Percentiles rank a stretch among this genome's conserved stretches.
Evolutionary conservation across 2,329 filamentous ascomycete genomes (phyloP).

Genomic region (Arthrobotrys megalospora): DNA sequence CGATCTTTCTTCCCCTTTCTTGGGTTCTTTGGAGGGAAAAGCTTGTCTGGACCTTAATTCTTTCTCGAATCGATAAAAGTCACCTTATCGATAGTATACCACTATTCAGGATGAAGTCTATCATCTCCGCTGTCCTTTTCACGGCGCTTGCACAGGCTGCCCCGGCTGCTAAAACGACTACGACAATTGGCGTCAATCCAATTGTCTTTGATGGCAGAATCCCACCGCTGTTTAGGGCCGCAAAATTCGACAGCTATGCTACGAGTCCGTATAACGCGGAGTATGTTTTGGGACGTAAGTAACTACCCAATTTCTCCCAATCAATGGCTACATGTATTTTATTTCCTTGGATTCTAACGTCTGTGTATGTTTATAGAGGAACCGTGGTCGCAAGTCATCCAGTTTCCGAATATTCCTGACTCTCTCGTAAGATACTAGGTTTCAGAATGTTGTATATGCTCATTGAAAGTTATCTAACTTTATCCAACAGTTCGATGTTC

Average conservation of each 20-base stretch:
- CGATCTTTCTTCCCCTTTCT: conserved; percentile 26
- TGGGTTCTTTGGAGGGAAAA: conserved; percentile 28
- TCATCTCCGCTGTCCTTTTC: conserved; percentile 39
- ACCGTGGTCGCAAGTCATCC: conserved; percentile 59
- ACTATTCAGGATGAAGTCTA: conserved; percentile 35
- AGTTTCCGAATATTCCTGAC: conserved; percentile 61
- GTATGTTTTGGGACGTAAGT: conserved; percentile 63
- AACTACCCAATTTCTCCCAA: not conserved
- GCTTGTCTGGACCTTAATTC: conserved; percentile 23
- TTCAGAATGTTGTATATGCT: not conserved
- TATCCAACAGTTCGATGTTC: conserved; percentile 69
- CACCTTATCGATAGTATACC: conserved; percentile 4
- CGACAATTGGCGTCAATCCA: conserved; percentile 49
- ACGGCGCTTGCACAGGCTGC: conserved; percentile 31
- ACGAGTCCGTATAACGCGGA: conserved; percentile 62
- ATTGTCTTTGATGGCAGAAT: conserved; percentile 63
- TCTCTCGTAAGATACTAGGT: conserved; percentile 50
- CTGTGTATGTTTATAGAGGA: conserved; percentile 43
- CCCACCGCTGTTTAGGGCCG: conserved; percentile 49
- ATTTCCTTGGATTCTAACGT: not conserved
- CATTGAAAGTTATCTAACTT: conserved; percentile 17
- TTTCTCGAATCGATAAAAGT: not conserved
- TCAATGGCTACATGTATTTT: not conserved
- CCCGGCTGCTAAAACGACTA: conserved; percentile 25
- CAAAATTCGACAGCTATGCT: conserved; percentile 60